A percentile compares a stretch with the other conserved stretches of the same genome.
phyloP scores from a whole-genome alignment of 2,329 filamentous ascomycete genomes.

The Alternaria sp. region DNA sequence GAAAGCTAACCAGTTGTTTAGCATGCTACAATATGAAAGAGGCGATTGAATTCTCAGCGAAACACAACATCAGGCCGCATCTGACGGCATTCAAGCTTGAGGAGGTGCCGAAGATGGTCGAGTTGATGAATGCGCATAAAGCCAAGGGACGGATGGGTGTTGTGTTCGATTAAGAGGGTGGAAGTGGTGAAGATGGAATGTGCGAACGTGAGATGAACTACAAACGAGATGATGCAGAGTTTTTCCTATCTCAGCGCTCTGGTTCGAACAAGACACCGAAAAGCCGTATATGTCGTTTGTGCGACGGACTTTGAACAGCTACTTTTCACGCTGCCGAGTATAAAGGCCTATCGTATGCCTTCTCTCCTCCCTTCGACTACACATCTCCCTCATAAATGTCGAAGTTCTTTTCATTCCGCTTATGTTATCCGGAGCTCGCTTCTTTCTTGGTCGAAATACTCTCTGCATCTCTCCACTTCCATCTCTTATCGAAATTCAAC shows the following conservation, averaged over 20 bases:
- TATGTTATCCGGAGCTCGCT: too few relatives aligned
- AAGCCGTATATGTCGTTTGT: too few relatives aligned
- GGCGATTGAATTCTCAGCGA: constrained; percentile 47
- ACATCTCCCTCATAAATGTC: too few relatives aligned
- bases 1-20: constrained; percentile 55
- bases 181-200: not conserved
- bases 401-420: too few relatives aligned
- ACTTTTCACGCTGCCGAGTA: too few relatives aligned
- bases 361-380: too few relatives aligned
- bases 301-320: too few relatives aligned
- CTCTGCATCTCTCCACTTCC: too few relatives aligned
- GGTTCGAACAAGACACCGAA: too few relatives aligned
- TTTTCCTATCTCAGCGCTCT: not conserved
- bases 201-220: not conserved
- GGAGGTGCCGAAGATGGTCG: constrained; percentile 48
- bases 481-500: too few relatives aligned
- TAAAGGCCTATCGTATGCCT: too few relatives aligned
- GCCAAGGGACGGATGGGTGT: constrained; percentile 46
- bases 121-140: constrained; percentile 46
- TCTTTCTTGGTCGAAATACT: too few relatives aligned
- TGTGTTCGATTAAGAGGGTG: constrained; percentile 29
- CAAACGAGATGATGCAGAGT: not conserved
- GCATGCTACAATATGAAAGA: constrained; percentile 48
- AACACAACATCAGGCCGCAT: constrained; percentile 46
- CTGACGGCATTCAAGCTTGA: constrained; percentile 42